Percentiles rank a stretch among this genome's conserved stretches.
These are phyloP conservation scores for Botryosphaeria dothidea DNA, from an alignment of 2,329 filamentous ascomycete species.

Conservation along the genomic window DNA sequence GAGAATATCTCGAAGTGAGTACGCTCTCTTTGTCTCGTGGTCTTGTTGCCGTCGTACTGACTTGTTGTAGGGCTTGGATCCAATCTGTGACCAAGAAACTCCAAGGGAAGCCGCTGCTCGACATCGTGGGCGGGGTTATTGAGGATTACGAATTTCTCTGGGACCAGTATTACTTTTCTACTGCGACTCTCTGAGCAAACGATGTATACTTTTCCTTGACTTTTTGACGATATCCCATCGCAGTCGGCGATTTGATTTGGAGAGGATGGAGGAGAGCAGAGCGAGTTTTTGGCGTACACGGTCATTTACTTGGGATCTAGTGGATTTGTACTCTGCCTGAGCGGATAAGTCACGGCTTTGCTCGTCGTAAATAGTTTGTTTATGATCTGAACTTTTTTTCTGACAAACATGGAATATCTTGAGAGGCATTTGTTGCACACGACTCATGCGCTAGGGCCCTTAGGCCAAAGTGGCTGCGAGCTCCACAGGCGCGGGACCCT, in stretches of 20 bases:
- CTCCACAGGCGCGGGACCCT: not conserved
- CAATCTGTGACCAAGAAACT: conserved; percentile 73
- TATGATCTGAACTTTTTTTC: not conserved
- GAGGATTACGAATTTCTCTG: conserved; percentile 98
- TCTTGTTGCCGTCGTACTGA: conserved; percentile 23
- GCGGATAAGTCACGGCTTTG: no score
- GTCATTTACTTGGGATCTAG: not conserved
- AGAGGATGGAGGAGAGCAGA: not conserved
- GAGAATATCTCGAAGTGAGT: conserved; percentile 76
- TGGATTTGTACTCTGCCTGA: not conserved
- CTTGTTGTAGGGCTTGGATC: conserved; percentile 52
- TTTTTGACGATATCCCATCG: conserved; percentile 17
- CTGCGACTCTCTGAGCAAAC: conserved; percentile 52
- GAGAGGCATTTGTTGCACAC: not conserved
- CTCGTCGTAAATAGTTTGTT: no score
- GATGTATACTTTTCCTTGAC: not conserved
- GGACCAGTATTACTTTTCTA: conserved; percentile 95
- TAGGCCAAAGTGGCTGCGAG: not conserved
- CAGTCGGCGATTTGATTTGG: not conserved
- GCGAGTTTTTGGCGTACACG: not conserved
- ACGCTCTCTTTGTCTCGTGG: not conserved
- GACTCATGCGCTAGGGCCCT: not conserved
- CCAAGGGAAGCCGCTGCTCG: conserved; percentile 71
- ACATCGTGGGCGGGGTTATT: conserved; percentile 79
- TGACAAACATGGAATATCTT: not conserved